Conservation (phyloP, 1,284 basidiomycete species). For the Heliocybe sulcata region DNA sequence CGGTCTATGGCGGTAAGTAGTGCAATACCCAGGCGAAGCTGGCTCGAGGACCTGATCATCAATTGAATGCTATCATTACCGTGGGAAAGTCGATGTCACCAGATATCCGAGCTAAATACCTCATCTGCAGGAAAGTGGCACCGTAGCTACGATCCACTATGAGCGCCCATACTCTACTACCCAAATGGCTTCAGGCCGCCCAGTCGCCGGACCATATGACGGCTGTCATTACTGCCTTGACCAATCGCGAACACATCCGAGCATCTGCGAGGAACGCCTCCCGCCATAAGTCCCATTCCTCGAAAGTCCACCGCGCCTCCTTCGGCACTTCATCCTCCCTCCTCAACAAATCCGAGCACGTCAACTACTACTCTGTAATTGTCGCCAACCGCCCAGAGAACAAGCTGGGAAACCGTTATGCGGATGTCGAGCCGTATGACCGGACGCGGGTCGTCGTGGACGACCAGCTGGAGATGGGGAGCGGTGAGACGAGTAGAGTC, state of each 20-base stretch:
- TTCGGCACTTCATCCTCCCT: constrained; percentile 13
- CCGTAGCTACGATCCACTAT: constrained; percentile 5
- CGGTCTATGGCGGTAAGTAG: not conserved
- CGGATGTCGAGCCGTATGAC: constrained; percentile 71
- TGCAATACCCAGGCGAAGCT: not conserved
- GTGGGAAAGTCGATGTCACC: not conserved
- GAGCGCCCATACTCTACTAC: not conserved
- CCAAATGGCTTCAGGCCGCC: constrained; percentile 23
- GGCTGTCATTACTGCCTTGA: constrained; percentile 26
- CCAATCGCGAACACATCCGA: constrained; percentile 33
- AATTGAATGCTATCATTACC: not conserved
- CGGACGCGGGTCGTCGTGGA: constrained; percentile 57
- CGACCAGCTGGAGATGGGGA: constrained; percentile 3
- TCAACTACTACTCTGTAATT: constrained; percentile 47
- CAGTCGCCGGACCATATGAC: constrained; percentile 25
- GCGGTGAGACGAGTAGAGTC: constrained; percentile 12
- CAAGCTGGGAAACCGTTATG: constrained; percentile 57
- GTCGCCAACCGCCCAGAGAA: constrained; percentile 39
- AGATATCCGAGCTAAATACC: constrained; percentile 4
- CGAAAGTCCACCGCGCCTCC: constrained; percentile 16
- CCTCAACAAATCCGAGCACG: constrained; percentile 16
- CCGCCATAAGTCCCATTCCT: constrained; percentile 19
- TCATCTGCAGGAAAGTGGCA: constrained; percentile 7
- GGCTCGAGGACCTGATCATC: not conserved
- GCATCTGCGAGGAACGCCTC: constrained; percentile 27